phyloP scores from a whole-genome alignment of 2,329 filamentous ascomycete genomes.

The Claviceps pazoutovae region DNA sequence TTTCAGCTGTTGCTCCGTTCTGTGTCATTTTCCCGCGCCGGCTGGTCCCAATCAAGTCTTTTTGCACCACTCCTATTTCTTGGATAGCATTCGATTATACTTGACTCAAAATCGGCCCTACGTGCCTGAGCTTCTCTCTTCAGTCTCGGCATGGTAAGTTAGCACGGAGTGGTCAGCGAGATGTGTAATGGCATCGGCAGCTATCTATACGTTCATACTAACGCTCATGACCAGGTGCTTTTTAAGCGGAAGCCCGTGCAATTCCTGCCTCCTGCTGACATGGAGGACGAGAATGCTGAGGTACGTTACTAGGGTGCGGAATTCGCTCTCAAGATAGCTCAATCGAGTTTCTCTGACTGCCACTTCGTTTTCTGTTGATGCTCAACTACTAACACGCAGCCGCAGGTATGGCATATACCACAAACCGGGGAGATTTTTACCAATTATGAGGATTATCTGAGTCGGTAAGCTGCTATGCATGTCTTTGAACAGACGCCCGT shows the following conservation, averaged over 20 bases:
- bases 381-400: neutral
- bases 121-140: neutral
- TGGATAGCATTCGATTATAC: neutral
- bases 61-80: neutral
- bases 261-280: conserved; percentile 55
- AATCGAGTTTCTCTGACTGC: neutral
- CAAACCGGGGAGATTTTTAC: conserved; percentile 83
- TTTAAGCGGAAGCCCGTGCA: conserved; percentile 93
- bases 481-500: neutral
- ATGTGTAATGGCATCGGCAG: neutral
- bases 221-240: conserved; percentile 50
- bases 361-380: neutral
- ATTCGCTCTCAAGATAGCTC: conserved; percentile 1
- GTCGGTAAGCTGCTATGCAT: conserved; percentile 46
- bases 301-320: conserved; percentile 32
- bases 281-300: conserved; percentile 73
- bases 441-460: conserved; percentile 77
- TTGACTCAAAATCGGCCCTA: neutral
- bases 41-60: neutral
- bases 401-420: conserved; percentile 78
- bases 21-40: neutral
- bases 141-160: conserved; percentile 7
- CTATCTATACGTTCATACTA: neutral
- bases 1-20: neutral
- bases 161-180: neutral